Evolutionary conservation across 495 filamentous ascomycete genomes (phyloP).

Genomic region (Lasiosphaeria ovina): DNA sequence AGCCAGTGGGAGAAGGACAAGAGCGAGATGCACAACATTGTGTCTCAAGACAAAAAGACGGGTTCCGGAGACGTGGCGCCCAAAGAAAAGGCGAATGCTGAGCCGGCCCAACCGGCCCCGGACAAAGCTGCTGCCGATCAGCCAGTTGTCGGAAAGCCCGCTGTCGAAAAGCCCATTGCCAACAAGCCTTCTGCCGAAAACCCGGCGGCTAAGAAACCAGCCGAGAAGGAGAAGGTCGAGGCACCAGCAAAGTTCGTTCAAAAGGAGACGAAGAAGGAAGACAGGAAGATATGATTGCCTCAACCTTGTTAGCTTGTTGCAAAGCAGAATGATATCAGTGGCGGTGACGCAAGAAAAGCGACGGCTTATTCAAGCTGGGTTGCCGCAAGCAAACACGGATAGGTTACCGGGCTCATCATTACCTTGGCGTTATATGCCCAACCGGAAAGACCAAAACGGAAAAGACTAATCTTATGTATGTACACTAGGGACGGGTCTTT

Average conservation of each 20-base stretch:
- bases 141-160: not conserved
- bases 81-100: conserved; percentile 15
- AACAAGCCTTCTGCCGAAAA: not conserved
- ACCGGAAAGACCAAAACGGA: conserved; percentile 19
- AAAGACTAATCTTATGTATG: conserved; percentile 17
- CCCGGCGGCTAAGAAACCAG: not conserved
- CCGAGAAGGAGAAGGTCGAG: conserved; percentile 9
- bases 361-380: not conserved
- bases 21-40: conserved; percentile 65
- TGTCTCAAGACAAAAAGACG: conserved; percentile 47
- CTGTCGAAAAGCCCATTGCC: no score
- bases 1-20: conserved; percentile 84
- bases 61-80: conserved; percentile 11
- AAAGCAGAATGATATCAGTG: not conserved
- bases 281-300: conserved; percentile 8
- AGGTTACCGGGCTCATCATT: not conserved
- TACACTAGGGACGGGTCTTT: conserved; percentile 12
- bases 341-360: not conserved
- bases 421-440: conserved; percentile 8
- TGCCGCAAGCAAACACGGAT: not conserved
- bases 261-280: conserved; percentile 15
- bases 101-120: not conserved
- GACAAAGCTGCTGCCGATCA: conserved; percentile 6
- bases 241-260: conserved; percentile 4
- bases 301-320: not conserved